Percentiles rank a stretch among this genome's conserved stretches.
Conservation (phyloP, 352 stramenopile genomes). For the Phytophthora tubulina region DNA sequence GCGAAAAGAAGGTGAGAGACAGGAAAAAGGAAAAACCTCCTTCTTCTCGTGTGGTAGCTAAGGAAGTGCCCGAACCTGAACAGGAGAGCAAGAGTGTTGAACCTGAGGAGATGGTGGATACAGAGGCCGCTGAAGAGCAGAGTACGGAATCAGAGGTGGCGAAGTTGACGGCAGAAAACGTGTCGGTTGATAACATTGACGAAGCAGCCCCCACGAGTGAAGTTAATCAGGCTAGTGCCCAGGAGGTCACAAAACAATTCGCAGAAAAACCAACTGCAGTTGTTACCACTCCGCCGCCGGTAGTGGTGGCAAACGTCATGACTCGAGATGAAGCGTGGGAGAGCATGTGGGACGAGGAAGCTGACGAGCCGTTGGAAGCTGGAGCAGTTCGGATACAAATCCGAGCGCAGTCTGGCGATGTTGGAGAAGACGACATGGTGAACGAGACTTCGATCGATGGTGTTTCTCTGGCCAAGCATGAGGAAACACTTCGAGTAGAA, state of each 20-base stretch:
- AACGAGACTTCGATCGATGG: constrained; percentile 9
- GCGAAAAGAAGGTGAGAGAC: constrained; percentile 7
- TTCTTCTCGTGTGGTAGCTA: neutral
- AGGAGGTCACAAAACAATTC: neutral
- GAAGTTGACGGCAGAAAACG: constrained; percentile 2
- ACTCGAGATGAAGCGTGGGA: constrained; percentile 84
- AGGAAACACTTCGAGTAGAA: constrained; percentile 2
- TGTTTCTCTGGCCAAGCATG: neutral
- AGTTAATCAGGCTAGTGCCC: neutral
- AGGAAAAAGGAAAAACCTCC: constrained; percentile 4
- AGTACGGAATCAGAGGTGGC: constrained; percentile 1
- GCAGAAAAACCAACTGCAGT: constrained; percentile 3
- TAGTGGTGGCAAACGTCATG: constrained; percentile 44
- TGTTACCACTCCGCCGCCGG: constrained; percentile 10
- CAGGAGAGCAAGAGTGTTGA: constrained; percentile 7
- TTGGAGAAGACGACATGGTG: constrained; percentile 11
- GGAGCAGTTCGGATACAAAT: constrained; percentile 33
- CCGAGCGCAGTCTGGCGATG: constrained; percentile 32
- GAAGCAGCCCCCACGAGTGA: neutral
- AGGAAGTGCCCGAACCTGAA: constrained; percentile 13
- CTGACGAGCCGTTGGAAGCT: constrained; percentile 48
- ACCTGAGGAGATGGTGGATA: constrained; percentile 1
- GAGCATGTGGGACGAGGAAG: constrained; percentile 76
- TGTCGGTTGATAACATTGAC: constrained; percentile 10
- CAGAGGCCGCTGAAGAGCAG: neutral